Evolutionary conservation across 805 yeast species (phyloP).

Genomic region (Saturnispora diversa): DNA sequence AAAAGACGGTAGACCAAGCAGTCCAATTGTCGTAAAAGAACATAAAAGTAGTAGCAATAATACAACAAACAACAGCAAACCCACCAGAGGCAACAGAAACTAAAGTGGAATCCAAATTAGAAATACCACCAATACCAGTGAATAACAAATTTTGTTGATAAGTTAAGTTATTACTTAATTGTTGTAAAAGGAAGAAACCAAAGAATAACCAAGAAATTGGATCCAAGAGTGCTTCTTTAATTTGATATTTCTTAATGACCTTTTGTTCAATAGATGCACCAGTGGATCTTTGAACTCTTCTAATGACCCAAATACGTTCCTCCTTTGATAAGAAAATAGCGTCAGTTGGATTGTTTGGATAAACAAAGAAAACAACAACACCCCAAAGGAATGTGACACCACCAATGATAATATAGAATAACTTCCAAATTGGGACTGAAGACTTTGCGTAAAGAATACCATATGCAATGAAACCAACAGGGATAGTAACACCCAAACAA

Average conservation of each 20-base stretch:
- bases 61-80: slow-evolving; percentile 18
- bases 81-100: slow-evolving; percentile 21
- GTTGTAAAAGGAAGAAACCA: slow-evolving; percentile 18
- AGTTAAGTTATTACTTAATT: slow-evolving; percentile 20
- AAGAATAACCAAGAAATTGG: slow-evolving; percentile 36
- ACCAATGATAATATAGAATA: slow-evolving; percentile 43
- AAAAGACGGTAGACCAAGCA: slow-evolving; percentile 30
- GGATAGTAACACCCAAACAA: slow-evolving; percentile 36
- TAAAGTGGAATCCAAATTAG: slow-evolving; percentile 17
- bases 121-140: slow-evolving; percentile 15
- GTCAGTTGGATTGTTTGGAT: slow-evolving; percentile 47
- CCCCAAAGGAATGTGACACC: slow-evolving; percentile 37
- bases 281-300: slow-evolving; percentile 31
- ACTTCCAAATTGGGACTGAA: slow-evolving; percentile 36
- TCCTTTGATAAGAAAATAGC: slow-evolving; percentile 36
- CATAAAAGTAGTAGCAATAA: slow-evolving; percentile 18
- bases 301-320: slow-evolving; percentile 34
- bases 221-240: slow-evolving; percentile 39
- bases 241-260: slow-evolving; percentile 36
- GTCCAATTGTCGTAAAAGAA: slow-evolving; percentile 16
- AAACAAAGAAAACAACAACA: slow-evolving; percentile 30
- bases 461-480: slow-evolving; percentile 31
- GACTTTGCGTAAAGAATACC: slow-evolving; percentile 19
- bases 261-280: slow-evolving; percentile 35
- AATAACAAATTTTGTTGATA: slow-evolving; percentile 19